phyloP scores from a whole-genome alignment of 225 moss, liverwort and hornwort species.

The Sphagnum tenellum region DNA sequence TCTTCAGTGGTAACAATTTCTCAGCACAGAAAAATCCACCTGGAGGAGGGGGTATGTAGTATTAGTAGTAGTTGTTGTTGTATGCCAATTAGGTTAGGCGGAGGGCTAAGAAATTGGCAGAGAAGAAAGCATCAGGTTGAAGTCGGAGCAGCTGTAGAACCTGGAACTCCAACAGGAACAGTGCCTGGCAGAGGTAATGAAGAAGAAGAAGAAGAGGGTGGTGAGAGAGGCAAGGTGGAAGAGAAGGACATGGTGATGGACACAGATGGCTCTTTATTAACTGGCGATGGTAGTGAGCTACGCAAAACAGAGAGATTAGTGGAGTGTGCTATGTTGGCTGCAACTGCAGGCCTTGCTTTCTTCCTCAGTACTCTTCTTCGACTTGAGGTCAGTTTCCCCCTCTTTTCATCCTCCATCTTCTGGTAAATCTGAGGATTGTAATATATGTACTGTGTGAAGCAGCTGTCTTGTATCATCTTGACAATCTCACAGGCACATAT shows the following conservation, averaged over 20 bases:
- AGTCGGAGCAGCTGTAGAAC: slow-evolving; percentile 35
- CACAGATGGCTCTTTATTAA: slow-evolving; percentile 65
- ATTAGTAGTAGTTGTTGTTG: too few relatives aligned
- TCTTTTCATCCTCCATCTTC: neutral
- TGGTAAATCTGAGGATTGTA: too few relatives aligned
- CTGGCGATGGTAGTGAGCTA: slow-evolving; percentile 86
- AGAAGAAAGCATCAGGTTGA: slow-evolving; percentile 6
- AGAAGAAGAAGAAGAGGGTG: slow-evolving; percentile 15
- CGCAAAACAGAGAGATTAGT: slow-evolving; percentile 71
- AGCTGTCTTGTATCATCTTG: too few relatives aligned
- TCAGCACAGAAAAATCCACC: too few relatives aligned
- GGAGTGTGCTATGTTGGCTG: slow-evolving; percentile 96
- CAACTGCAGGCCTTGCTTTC: slow-evolving; percentile 89
- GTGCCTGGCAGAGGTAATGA: slow-evolving; percentile 15
- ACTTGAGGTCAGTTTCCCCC: slow-evolving; percentile 39
- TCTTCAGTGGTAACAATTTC: too few relatives aligned
- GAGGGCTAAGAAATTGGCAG: slow-evolving; percentile 3
- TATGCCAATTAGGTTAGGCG: slow-evolving; percentile 8
- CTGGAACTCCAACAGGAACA: slow-evolving; percentile 21
- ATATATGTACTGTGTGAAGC: too few relatives aligned
- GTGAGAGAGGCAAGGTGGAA: neutral
- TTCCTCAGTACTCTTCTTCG: slow-evolving; percentile 95
- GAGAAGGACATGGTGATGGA: too few relatives aligned
- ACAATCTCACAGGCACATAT: too few relatives aligned
- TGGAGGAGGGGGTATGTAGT: too few relatives aligned